Base-by-base conservation (phyloP, 495 filamentous ascomycete species). In the Penicillium chermesinum region DNA sequence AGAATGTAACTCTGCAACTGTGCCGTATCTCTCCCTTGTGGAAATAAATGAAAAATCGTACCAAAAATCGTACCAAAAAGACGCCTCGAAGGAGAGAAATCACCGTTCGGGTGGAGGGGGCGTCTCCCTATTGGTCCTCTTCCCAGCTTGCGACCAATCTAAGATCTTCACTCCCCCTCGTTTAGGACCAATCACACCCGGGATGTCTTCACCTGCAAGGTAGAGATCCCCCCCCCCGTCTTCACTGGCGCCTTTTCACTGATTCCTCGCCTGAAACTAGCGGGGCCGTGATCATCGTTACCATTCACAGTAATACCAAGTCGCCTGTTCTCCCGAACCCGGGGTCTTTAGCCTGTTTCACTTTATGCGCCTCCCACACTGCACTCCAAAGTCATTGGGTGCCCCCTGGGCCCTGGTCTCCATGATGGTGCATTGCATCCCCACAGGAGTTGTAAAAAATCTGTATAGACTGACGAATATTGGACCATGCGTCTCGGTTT, bases 181-280 rank as follows among this genome's bases (percentile, higher is more conserved):
- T 9, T 32, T 27, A 43, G 22, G 22, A 43, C 30, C 33, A 22
- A 43, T 12, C 3, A 41, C 1, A 19, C 18, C 14, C 19, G 33
- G n/a, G 7, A 38, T 7, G n/a, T n/a, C 20, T 20, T 8, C 14
- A 20, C 2, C 30, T 36, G 42, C 27, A 44, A 44, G 42, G 30
- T 33, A 4, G 25, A 30, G n/a, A n/a, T n/a, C n/a, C n/a, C n/a
- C n/a, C n/a, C n/a, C 42, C 15, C 7, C 12, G 41, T 43, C 41
- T 19, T 27, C 41, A 27, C 43, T 19, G 34, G n/a, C 35, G 30
- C n/a, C n/a, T n/a, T n/a, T n/a, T n/a, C n/a, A n/a, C 5, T 47
- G 44, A 47, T 47, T 36, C 45, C 45, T 48, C 45, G 41, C 49
- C 38, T 52, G 49, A 52, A 46, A 52, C 49, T 52, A 52, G 41